A percentile compares a stretch with the other conserved stretches of the same genome.
phyloP scores from a whole-genome alignment of 1,139 yeast genomes.

The Saccharomyces pastorianus region DNA sequence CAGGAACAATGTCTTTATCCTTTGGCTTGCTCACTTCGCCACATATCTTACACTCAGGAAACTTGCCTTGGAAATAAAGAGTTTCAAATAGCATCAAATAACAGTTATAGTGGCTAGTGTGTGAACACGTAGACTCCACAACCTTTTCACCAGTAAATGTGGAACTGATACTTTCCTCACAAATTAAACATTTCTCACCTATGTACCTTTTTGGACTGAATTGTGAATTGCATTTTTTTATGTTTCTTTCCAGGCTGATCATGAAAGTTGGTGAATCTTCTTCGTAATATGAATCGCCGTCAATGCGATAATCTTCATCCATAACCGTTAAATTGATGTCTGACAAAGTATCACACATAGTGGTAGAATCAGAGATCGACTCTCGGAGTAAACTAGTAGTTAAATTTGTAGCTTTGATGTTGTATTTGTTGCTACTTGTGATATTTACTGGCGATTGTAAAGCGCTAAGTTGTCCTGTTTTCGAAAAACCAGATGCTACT shows the following conservation, averaged over 20 bases:
- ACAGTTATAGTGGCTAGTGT: conserved; percentile 27
- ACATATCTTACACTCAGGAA: conserved; percentile 28
- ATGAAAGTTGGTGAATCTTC: conserved; percentile 20
- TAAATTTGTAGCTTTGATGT: conserved; percentile 4
- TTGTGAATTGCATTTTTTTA: conserved; percentile 4
- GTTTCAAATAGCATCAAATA: conserved; percentile 18
- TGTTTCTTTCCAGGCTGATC: conserved; percentile 1
- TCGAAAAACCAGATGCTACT: neutral
- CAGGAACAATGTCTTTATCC: conserved; percentile 25
- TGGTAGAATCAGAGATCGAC: neutral
- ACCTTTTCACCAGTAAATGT: conserved; percentile 32
- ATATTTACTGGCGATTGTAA: conserved; percentile 9
- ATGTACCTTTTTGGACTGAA: conserved; percentile 20
- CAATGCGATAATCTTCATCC: conserved; percentile 6
- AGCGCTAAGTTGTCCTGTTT: neutral
- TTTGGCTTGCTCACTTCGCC: conserved; percentile 14
- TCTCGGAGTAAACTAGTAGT: conserved; percentile 4
- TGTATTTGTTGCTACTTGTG: neutral
- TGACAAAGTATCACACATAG: conserved; percentile 1
- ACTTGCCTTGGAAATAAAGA: conserved; percentile 6
- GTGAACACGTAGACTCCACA: conserved; percentile 31
- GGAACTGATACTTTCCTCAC: conserved; percentile 31
- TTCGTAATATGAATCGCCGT: conserved; percentile 13
- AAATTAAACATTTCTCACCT: conserved; percentile 30
- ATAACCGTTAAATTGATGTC: neutral